phyloP scores from a whole-genome alignment of 2,329 filamentous ascomycete species.

The Ophiostoma perfectum region DNA sequence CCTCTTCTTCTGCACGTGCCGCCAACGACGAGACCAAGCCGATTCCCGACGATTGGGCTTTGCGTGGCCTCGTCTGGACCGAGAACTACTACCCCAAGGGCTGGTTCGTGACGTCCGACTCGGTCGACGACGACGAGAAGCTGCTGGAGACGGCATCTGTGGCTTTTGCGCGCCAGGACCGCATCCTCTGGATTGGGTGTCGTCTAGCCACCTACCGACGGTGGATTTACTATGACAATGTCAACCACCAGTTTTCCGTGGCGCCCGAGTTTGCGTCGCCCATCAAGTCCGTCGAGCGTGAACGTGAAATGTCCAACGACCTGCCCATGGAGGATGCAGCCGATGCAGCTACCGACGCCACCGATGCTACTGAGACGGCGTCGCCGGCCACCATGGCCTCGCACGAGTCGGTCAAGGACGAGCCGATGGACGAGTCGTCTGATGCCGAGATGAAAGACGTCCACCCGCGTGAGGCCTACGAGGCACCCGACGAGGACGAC shows the following conservation, averaged over 20 bases:
- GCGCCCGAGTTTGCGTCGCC: conserved; percentile 12
- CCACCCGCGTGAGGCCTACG: neutral
- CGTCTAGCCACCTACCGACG: conserved; percentile 40
- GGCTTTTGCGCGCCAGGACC: conserved; percentile 50
- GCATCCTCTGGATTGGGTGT: conserved; percentile 54
- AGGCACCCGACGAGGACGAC: neutral
- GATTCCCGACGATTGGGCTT: conserved; percentile 62
- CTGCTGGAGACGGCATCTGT: conserved; percentile 58
- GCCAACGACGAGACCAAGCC: conserved; percentile 51
- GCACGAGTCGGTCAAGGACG: neutral
- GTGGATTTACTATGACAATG: conserved; percentile 44
- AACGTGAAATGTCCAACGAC: neutral
- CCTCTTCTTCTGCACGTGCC: conserved; percentile 19
- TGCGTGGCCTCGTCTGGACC: conserved; percentile 58
- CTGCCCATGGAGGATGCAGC: neutral
- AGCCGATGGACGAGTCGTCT: too few relatives aligned
- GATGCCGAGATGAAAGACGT: neutral
- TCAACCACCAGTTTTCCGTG: conserved; percentile 38
- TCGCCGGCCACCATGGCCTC: neutral
- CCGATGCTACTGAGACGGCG: neutral
- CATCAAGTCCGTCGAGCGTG: neutral
- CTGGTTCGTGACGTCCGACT: conserved; percentile 52
- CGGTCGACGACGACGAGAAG: conserved; percentile 63
- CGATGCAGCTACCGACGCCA: neutral
- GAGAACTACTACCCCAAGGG: conserved; percentile 52